Evolutionary conservation across 768 basidiomycete species (phyloP).

Genomic region (Nidula microcarpa): DNA sequence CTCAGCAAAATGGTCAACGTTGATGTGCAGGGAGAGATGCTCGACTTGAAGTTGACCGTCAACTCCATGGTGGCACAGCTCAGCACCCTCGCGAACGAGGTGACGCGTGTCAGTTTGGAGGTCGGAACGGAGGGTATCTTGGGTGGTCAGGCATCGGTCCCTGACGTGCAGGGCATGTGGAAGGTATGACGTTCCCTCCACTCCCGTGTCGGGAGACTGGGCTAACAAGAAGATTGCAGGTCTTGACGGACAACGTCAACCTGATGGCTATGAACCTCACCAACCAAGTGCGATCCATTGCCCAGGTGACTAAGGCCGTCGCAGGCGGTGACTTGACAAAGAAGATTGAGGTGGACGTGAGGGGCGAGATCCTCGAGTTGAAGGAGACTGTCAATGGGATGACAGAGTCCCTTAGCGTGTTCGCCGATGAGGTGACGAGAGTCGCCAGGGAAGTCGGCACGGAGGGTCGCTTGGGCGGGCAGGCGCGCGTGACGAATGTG

Average conservation of each 20-base stretch:
- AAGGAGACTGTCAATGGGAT: conserved; percentile 95
- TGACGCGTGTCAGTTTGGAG: conserved; percentile 90
- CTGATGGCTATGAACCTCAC: conserved; percentile 89
- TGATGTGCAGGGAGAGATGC: conserved; percentile 93
- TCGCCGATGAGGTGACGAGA: conserved; percentile 76
- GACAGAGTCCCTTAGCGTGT: conserved; percentile 84
- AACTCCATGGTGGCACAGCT: conserved; percentile 85
- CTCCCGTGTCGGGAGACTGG: neutral
- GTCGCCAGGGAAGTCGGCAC: conserved; percentile 98
- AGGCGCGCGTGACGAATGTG: conserved; percentile 90
- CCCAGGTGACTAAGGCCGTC: conserved; percentile 93
- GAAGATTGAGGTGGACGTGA: conserved; percentile 88
- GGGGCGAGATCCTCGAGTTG: conserved; percentile 87
- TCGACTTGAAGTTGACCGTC: conserved; percentile 83
- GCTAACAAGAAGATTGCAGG: conserved; percentile 18
- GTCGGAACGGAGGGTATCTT: conserved; percentile 92
- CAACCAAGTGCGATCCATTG: conserved; percentile 82
- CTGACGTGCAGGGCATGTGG: conserved; percentile 95
- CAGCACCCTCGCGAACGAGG: conserved; percentile 72
- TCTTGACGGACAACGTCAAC: conserved; percentile 78
- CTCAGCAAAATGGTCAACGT: conserved; percentile 82
- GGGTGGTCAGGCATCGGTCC: conserved; percentile 89
- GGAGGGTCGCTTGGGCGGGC: conserved; percentile 92
- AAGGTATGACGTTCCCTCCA: conserved; percentile 46
- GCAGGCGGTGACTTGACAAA: conserved; percentile 91